A percentile compares a stretch with the other conserved stretches of the same genome.
phyloP scores from a whole-genome alignment of 2,329 filamentous ascomycete genomes.

The Sporothrix pallida region DNA sequence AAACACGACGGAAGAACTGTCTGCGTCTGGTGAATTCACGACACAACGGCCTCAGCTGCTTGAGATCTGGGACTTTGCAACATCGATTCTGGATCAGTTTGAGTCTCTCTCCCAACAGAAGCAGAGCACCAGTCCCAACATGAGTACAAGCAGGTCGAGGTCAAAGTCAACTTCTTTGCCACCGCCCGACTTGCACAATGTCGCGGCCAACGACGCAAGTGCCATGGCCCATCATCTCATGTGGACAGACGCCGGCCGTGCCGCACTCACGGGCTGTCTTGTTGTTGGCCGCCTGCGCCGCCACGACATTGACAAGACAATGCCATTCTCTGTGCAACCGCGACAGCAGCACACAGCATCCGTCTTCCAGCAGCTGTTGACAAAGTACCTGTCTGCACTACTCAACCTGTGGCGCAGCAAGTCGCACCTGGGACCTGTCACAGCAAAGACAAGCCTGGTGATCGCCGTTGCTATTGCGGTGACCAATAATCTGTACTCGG shows the following conservation, averaged over 20 bases:
- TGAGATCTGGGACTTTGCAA: constrained; percentile 33
- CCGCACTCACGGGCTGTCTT: constrained; percentile 29
- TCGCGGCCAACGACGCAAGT: background rate
- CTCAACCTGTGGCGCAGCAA: constrained; percentile 24
- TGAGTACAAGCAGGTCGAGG: background rate
- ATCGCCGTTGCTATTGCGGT: constrained; percentile 30
- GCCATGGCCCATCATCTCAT: constrained; percentile 26
- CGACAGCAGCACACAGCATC: constrained; percentile 25
- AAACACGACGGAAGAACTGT: background rate
- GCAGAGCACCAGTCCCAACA: background rate
- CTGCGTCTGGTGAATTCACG: background rate
- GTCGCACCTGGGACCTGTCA: constrained; percentile 31
- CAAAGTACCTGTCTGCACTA: constrained; percentile 6
- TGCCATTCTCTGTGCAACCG: constrained; percentile 24
- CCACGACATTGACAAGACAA: constrained; percentile 24
- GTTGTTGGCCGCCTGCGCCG: constrained; percentile 26
- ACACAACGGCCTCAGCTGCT: constrained; percentile 28
- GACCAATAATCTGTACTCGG: constrained; percentile 16
- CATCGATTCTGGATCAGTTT: constrained; percentile 28
- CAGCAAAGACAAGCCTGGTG: constrained; percentile 31
- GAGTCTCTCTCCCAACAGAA: background rate
- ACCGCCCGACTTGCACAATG: background rate
- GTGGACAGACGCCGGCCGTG: constrained; percentile 32
- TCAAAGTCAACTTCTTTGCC: background rate
- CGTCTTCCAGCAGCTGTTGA: constrained; percentile 27